Percentiles rank a stretch among this genome's conserved stretches.
These are phyloP conservation scores for Penstemon newberryi DNA, from an alignment of 257 asterid species.

Conservation along the genomic window DNA sequence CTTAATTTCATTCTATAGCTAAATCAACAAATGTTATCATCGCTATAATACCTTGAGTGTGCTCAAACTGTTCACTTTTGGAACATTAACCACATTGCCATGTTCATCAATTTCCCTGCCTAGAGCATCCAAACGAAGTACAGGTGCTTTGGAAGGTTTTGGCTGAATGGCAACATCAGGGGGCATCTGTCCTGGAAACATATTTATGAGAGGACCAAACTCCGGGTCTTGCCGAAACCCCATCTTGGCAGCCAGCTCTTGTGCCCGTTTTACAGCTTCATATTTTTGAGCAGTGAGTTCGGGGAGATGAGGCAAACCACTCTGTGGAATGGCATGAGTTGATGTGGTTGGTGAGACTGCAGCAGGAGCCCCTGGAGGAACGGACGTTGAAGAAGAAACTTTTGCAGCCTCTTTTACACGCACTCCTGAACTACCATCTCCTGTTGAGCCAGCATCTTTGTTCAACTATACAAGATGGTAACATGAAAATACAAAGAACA, in stretches of 20 bases:
- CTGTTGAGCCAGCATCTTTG: conserved; percentile 48
- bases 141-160: conserved; percentile 89
- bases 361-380: conserved; percentile 33
- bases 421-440: conserved; percentile 49
- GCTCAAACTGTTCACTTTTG: conserved; percentile 73
- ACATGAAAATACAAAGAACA: neutral
- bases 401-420: conserved; percentile 42
- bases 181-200: conserved; percentile 90
- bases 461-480: conserved; percentile 51
- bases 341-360: conserved; percentile 37
- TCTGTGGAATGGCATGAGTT: conserved; percentile 30
- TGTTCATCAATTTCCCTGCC: conserved; percentile 98
- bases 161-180: conserved; percentile 76
- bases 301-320: conserved; percentile 66
- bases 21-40: neutral
- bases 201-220: conserved; percentile 75
- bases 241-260: conserved; percentile 90
- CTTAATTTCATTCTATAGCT: neutral
- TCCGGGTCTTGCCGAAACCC: conserved; percentile 93
- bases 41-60: conserved; percentile 75
- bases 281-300: conserved; percentile 75
- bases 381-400: conserved; percentile 39
- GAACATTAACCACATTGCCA: conserved; percentile 79
- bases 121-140: conserved; percentile 88
- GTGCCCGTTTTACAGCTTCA: conserved; percentile 88